Base-by-base conservation (phyloP, 495 filamentous ascomycete genomes). In the Jackrogersella minutella region DNA sequence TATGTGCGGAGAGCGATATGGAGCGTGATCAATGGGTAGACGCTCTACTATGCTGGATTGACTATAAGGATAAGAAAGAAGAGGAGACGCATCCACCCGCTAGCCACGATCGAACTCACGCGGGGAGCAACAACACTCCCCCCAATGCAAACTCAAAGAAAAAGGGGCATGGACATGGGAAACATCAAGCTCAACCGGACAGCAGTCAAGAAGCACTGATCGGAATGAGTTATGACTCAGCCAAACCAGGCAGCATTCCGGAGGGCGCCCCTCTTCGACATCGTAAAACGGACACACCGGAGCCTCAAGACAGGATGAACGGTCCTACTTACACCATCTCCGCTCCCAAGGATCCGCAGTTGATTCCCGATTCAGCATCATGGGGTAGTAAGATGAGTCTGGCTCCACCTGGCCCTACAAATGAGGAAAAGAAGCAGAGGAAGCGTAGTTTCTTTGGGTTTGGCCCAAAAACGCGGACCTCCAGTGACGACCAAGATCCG, bases 381-480 rank as follows among this genome's bases (percentile, higher is more conserved):
- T 97, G 94, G 94, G 95, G 94, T 26, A 92, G 88, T 72, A 95
- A 90, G 76, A 72, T 77, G 39, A 68, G 77, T 41, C 65, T 81
- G 28, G 74, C 84, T 40, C 77, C 80, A 22, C 82, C 80, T 34
- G 64, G 74, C 56, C 83, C 84, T 26, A 79, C 81, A 6, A 81
- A 81, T 22, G 92, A 91, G 59, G 91, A 93, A 71, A 92, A 90
- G 73, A 89, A 89, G 69, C 81, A 83, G 37, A 90, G 92, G 74
- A 97, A 97, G 76, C 88, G 95, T 37, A 94, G 93, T 77, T 96
- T 99, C 73, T 98, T 92, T 81, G 93, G 91, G 0, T 97, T 97
- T 73, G 88, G 92, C 1, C 78, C 82, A 19, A 85, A 82, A 74
- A 76, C 80, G 33, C 73, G 84, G 14, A 77, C 76, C 9, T 83